Evolutionary conservation across 805 yeast genomes (phyloP).

Genomic region (Saccharomycopsis oosterbeekiorum): DNA sequence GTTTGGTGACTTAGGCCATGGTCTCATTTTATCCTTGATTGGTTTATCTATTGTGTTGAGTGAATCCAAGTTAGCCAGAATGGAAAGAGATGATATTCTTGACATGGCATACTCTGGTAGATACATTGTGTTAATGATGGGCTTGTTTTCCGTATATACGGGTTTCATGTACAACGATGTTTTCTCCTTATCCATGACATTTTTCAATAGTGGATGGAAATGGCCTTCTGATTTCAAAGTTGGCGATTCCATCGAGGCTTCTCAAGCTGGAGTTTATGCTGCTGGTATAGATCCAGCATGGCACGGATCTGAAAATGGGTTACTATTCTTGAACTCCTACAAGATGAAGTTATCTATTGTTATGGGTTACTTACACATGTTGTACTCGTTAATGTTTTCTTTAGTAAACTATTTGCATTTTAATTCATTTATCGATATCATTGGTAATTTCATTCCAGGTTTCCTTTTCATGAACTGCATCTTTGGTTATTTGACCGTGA

Average conservation of each 20-base stretch:
- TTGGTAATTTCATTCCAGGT: conserved; percentile 69
- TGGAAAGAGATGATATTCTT: conserved; percentile 63
- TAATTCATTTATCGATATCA: conserved; percentile 50
- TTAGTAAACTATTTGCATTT: conserved; percentile 51
- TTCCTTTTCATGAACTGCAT: conserved; percentile 66
- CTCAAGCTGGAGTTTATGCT: conserved; percentile 41
- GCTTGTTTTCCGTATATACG: conserved; percentile 61
- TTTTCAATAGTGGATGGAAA: conserved; percentile 63
- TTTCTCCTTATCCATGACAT: conserved; percentile 58
- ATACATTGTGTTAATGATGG: conserved; percentile 62
- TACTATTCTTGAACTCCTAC: conserved; percentile 61
- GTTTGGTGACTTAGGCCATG: conserved; percentile 81
- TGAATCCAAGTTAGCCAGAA: conserved; percentile 40
- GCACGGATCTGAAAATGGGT: conserved; percentile 72
- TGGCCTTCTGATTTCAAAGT: conserved; percentile 47
- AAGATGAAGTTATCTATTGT: conserved; percentile 69
- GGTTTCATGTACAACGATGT: conserved; percentile 66
- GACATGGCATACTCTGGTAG: conserved; percentile 72
- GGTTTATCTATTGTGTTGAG: conserved; percentile 45
- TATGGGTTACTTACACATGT: conserved; percentile 71
- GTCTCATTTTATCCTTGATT: conserved; percentile 49
- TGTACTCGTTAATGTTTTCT: conserved; percentile 60
- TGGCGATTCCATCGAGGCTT: conserved; percentile 40
- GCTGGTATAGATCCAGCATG: conserved; percentile 64
- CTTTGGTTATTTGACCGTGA: conserved; percentile 59